Base-by-base conservation (phyloP, 2,329 filamentous ascomycete species). In the Chaetomium sp. region DNA sequence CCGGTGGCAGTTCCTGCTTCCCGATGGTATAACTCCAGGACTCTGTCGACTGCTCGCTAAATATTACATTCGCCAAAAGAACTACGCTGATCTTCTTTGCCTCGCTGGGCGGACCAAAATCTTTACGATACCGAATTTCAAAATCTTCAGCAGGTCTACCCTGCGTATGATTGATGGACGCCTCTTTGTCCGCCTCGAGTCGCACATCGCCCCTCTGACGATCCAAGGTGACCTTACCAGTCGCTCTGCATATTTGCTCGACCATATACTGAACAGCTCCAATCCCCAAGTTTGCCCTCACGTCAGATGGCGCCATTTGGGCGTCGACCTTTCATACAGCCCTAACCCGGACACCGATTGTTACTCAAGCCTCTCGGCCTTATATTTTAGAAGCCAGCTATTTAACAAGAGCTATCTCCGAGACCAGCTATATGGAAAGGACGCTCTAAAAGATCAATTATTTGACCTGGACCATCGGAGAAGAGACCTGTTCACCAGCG, bases 1-100 rank as follows among this genome's bases (percentile, higher is more conserved):
- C 27, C 32, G 42, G 35, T 35, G 41, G 34, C 8, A 37, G 6
- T n/a, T 36, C 7, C 49, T 52, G 6, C 51, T 54, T 14, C 32
- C 52, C 3, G 27, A 19, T 4, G 45, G 52, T 9, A n/a, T 49
- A 1, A 49, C 38, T 5, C 32, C 45, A 1, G 38, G n/a, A 3
- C 33, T 49, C 5, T 54, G 52, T 12, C 52, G 52, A 4, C 38
- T 54, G 5, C 45, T 54, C 12, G 52, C 52, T 6, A 54, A 44
- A 12, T 11, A 40, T 1, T 49, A 43, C 12, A 54, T 54, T 32
- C 45, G 45, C 11, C 33, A 47, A 6, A 7, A 49, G 33, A 7
- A 3, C 1, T 54, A 54, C 14, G 5, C n/a, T 3, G 45, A 54
- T 11, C 33, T 54, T 3, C 52, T 54, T n/a, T 32, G 11, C n/a